These are phyloP conservation scores for Salvia rosmarinus DNA, from an alignment of 257 asterid species.

Conservation along the genomic window DNA sequence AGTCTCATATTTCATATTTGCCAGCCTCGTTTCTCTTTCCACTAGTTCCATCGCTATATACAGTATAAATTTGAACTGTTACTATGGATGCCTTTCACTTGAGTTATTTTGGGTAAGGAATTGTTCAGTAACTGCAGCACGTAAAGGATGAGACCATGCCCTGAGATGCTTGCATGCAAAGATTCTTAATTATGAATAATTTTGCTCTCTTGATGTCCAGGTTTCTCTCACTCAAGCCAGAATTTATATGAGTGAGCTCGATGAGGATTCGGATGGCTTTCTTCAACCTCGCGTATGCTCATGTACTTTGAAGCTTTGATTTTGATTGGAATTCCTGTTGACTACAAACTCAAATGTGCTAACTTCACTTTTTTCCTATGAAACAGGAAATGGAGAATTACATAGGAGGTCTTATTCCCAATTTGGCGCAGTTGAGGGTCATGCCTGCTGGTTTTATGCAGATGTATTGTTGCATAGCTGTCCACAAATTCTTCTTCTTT, in stretches of 20 bases:
- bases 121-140: constrained; percentile 6
- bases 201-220: constrained; percentile 48
- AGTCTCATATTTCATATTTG: constrained; percentile 7
- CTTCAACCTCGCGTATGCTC: constrained; percentile 90
- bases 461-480: constrained; percentile 99
- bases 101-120: constrained; percentile 2
- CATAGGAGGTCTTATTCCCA: constrained; percentile 96
- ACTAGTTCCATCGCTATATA: constrained; percentile 14
- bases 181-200: constrained; percentile 5
- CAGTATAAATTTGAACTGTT: constrained; percentile 3
- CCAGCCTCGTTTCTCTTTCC: constrained; percentile 1
- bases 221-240: constrained; percentile 99
- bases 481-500: constrained; percentile 98
- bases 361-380: constrained; percentile 10
- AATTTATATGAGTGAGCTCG: constrained; percentile 99
- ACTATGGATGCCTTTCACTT: background rate
- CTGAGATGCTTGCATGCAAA: constrained; percentile 22
- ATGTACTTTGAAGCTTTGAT: constrained; percentile 34
- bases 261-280: constrained; percentile 99
- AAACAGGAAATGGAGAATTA: constrained; percentile 94
- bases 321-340: constrained; percentile 12
- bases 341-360: constrained; percentile 28
- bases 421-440: constrained; percentile 90
- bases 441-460: constrained; percentile 94
- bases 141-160: constrained; percentile 1